Conservation (phyloP, 2,329 filamentous ascomycete species). For the Colletotrichum sp. region DNA sequence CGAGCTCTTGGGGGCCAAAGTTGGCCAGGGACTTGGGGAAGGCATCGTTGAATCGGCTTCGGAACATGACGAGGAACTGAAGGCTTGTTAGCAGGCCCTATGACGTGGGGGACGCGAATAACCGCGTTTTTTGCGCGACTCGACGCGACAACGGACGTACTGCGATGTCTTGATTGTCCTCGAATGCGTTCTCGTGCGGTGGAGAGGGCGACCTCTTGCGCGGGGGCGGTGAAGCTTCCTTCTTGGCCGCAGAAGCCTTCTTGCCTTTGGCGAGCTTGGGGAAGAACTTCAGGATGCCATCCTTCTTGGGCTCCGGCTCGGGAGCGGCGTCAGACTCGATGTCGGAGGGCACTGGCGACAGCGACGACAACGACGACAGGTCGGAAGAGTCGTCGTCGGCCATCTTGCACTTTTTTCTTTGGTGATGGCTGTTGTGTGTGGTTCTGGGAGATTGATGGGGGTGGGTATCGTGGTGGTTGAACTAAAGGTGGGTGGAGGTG, state of each 20-base stretch:
- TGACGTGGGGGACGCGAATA: slow-evolving; percentile 51
- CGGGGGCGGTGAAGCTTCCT: slow-evolving; percentile 68
- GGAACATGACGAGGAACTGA: slow-evolving; percentile 98
- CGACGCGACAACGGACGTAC: slow-evolving; percentile 67
- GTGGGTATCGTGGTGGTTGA: slow-evolving; percentile 29
- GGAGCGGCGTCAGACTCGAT: slow-evolving; percentile 58
- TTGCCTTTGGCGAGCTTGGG: slow-evolving; percentile 57
- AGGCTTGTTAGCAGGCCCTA: slow-evolving; percentile 35
- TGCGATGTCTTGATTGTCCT: slow-evolving; percentile 90
- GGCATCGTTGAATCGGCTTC: slow-evolving; percentile 87
- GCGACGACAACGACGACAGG: slow-evolving; percentile 62
- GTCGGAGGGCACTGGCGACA: slow-evolving; percentile 50
- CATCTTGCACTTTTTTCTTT: slow-evolving; percentile 45
- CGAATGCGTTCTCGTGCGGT: slow-evolving; percentile 86
- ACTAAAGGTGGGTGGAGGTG: slow-evolving; percentile 26
- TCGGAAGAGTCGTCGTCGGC: slow-evolving; percentile 68
- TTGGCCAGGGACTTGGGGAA: slow-evolving; percentile 88
- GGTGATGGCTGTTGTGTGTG: background rate
- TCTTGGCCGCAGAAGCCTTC: slow-evolving; percentile 46
- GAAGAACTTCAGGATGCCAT: slow-evolving; percentile 73
- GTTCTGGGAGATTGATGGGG: background rate
- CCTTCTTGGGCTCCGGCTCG: slow-evolving; percentile 52
- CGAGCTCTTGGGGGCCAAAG: slow-evolving; percentile 94
- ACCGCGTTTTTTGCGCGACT: slow-evolving; percentile 51
- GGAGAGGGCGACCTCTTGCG: slow-evolving; percentile 87